Percentiles rank a stretch among this genome's conserved stretches.
Evolutionary conservation across 805 yeast genomes (phyloP).

Genomic region (Zygotorulaspora sp.): DNA sequence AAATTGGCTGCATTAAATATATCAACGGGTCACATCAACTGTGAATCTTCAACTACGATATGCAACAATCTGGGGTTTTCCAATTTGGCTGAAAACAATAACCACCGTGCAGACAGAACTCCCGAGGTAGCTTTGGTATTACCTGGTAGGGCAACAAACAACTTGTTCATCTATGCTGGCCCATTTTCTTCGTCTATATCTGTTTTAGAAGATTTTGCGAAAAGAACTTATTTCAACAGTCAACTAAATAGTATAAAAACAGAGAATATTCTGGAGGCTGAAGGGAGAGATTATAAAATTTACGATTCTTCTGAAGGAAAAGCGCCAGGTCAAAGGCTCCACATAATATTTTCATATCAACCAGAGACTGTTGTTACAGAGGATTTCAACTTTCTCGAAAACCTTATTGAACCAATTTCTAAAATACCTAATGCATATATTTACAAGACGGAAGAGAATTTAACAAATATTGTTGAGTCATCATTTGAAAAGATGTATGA

Average conservation of each 20-base stretch:
- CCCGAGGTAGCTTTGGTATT: constrained; percentile 51
- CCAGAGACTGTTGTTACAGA: constrained; percentile 46
- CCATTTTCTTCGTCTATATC: constrained; percentile 28
- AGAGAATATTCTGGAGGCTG: constrained; percentile 18
- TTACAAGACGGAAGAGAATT: constrained; percentile 47
- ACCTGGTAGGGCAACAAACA: constrained; percentile 39
- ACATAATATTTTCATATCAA: constrained; percentile 50
- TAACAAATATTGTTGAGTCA: constrained; percentile 41
- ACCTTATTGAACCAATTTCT: constrained; percentile 56
- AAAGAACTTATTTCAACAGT: constrained; percentile 45
- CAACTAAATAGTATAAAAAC: constrained; percentile 34
- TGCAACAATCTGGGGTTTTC: constrained; percentile 50
- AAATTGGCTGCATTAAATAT: constrained; percentile 38
- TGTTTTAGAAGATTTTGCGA: constrained; percentile 42
- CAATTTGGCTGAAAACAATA: constrained; percentile 26
- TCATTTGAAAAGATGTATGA: constrained; percentile 36
- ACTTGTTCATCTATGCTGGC: constrained; percentile 23
- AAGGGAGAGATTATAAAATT: constrained; percentile 14
- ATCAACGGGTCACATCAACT: constrained; percentile 55
- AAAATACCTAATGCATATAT: constrained; percentile 53
- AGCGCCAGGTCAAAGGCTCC: constrained; percentile 30
- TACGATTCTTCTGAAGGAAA: constrained; percentile 13
- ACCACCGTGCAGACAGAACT: constrained; percentile 14
- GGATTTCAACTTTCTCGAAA: constrained; percentile 58
- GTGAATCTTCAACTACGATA: constrained; percentile 45